Percentiles rank a stretch among this genome's conserved stretches.
phyloP scores from a whole-genome alignment of 2,329 filamentous ascomycete species.

The Pseudocercospora macadamiae region DNA sequence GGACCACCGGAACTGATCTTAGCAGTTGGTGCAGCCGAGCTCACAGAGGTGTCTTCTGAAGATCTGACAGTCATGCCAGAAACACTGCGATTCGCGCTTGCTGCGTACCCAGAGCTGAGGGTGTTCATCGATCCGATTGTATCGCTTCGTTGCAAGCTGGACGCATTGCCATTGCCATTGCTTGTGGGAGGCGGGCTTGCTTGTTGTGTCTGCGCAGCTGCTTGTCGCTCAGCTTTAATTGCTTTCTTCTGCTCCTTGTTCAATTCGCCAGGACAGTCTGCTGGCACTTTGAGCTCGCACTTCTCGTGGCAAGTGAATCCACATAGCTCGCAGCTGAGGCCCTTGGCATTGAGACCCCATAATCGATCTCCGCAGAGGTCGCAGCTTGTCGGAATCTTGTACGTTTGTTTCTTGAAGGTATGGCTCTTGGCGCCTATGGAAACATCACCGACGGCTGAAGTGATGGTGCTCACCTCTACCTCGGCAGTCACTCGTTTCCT shows the following conservation, averaged over 20 bases:
- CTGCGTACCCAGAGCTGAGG: conserved; percentile 82
- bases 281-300: conserved; percentile 97
- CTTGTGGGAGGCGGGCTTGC: conserved; percentile 26
- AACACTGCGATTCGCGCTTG: conserved; percentile 75
- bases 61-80: conserved; percentile 61
- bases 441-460: conserved; percentile 86
- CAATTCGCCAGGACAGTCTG: conserved; percentile 91
- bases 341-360: conserved; percentile 95
- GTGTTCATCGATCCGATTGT: conserved; percentile 79
- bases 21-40: conserved; percentile 14
- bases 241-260: conserved; percentile 95
- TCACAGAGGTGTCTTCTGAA: conserved; percentile 33
- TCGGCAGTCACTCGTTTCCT: conserved; percentile 84
- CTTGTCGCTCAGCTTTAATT: conserved; percentile 82
- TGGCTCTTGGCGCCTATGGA: conserved; percentile 92
- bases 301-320: conserved; percentile 98
- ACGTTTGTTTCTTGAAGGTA: conserved; percentile 98
- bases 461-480: conserved; percentile 91
- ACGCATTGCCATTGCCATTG: conserved; percentile 47
- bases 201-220: conserved; percentile 64
- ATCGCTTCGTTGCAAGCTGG: conserved; percentile 74
- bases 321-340: conserved; percentile 93
- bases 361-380: conserved; percentile 95
- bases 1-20: conserved; percentile 43
- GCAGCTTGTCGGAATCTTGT: conserved; percentile 98